These are phyloP conservation scores for Pseudogymnoascus sp. DNA, from an alignment of 2,329 filamentous ascomycete species.

Conservation along the genomic window DNA sequence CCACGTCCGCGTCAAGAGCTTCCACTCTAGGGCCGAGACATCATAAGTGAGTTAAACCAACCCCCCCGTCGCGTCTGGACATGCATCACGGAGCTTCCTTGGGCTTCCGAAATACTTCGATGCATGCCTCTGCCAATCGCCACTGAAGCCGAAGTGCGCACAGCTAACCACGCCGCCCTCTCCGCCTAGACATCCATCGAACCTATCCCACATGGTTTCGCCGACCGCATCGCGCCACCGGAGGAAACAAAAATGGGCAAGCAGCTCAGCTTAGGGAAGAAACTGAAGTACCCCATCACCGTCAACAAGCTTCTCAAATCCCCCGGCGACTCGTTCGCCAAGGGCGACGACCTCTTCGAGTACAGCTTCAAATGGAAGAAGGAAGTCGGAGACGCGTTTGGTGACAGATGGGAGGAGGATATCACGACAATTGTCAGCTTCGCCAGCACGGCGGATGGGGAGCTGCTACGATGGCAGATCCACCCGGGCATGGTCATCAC, in stretches of 20 bases:
- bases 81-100: not conserved
- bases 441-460: constrained; percentile 76
- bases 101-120: not conserved
- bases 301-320: constrained; percentile 76
- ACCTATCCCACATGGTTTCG: constrained; percentile 24
- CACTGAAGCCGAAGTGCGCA: not conserved
- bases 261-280: constrained; percentile 44
- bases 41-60: not conserved
- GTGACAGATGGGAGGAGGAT: constrained; percentile 52
- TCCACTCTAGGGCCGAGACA: not conserved
- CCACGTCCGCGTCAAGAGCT: not conserved
- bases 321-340: constrained; percentile 65
- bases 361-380: constrained; percentile 80
- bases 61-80: not conserved
- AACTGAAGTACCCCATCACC: constrained; percentile 86
- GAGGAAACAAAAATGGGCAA: constrained; percentile 35
- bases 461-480: constrained; percentile 68
- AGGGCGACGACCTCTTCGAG: constrained; percentile 70
- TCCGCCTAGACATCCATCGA: not conserved
- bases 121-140: not conserved
- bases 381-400: constrained; percentile 59
- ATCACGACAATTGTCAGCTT: constrained; percentile 68
- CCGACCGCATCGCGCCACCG: constrained; percentile 17
- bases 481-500: constrained; percentile 55
- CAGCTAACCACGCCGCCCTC: not conserved